A percentile compares a stretch with the other conserved stretches of the same genome.
phyloP scores from a whole-genome alignment of 805 yeast genomes.

The Lachancea lanzarotensis region DNA sequence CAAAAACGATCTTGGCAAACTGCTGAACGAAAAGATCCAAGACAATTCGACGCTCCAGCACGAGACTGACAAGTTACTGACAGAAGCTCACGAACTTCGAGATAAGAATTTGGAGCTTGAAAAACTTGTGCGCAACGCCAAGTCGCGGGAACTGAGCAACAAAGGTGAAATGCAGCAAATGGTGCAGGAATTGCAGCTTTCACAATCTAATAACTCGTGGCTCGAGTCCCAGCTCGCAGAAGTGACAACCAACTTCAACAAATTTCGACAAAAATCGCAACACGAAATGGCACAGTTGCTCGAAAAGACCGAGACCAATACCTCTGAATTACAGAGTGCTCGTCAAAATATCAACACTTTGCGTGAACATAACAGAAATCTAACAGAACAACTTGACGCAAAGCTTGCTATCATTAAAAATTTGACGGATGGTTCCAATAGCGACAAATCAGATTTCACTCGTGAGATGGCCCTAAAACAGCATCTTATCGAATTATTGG shows the following conservation, averaged over 20 bases:
- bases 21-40: conserved; percentile 27
- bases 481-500: conserved; percentile 46
- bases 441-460: conserved; percentile 44
- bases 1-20: conserved; percentile 21
- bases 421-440: conserved; percentile 38
- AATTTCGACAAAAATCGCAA: conserved; percentile 23
- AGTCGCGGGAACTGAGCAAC: conserved; percentile 26
- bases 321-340: conserved; percentile 3
- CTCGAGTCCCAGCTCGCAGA: conserved; percentile 36
- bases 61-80: conserved; percentile 16
- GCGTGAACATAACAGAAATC: conserved; percentile 32
- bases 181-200: conserved; percentile 38
- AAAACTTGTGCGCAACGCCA: conserved; percentile 30
- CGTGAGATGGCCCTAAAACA: conserved; percentile 58
- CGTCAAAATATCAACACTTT: conserved; percentile 17
- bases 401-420: conserved; percentile 41
- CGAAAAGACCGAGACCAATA: conserved; percentile 5
- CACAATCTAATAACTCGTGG: conserved; percentile 37
- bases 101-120: conserved; percentile 36
- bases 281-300: conserved; percentile 13
- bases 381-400: conserved; percentile 37
- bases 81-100: conserved; percentile 35
- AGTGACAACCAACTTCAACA: conserved; percentile 28
- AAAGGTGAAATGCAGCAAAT: conserved; percentile 34
- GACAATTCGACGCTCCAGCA: conserved; percentile 19